These are phyloP conservation scores for Silene conica DNA, from an alignment of 148 eudicot genomes.

Conservation along the genomic window DNA sequence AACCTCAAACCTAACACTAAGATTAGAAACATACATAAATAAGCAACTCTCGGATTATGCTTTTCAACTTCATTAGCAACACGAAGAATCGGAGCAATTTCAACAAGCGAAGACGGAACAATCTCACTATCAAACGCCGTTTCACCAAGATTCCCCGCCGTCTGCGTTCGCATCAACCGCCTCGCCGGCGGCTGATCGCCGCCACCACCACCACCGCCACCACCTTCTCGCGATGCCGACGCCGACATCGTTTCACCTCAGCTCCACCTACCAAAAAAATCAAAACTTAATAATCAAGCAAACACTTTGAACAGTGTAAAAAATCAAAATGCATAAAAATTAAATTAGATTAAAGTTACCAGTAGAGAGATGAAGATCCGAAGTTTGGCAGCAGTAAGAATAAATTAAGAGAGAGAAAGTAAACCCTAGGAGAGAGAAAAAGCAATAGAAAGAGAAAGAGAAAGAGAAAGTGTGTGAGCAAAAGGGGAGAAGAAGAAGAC, in stretches of 20 bases:
- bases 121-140: conserved; percentile 91
- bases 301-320: background rate
- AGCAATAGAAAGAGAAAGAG: background rate
- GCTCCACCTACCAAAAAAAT: background rate
- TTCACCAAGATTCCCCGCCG: conserved; percentile 77
- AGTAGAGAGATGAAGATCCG: background rate
- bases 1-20: background rate
- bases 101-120: conserved; percentile 88
- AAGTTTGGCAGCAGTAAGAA: background rate
- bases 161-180: conserved; percentile 83
- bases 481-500: background rate
- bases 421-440: conserved; percentile 9
- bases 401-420: background rate
- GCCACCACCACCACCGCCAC: conserved; percentile 48
- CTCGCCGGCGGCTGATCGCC: conserved; percentile 64
- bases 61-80: conserved; percentile 98
- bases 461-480: background rate
- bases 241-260: conserved; percentile 21
- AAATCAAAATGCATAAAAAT: background rate
- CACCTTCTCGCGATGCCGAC: conserved; percentile 32
- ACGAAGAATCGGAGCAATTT: conserved; percentile 97
- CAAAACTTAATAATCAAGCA: background rate
- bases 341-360: conserved; percentile 5
- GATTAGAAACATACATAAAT: conserved; percentile 50
- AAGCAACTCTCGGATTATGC: conserved; percentile 87